Conservation (phyloP, 352 stramenopile genomes). For the Globisporangium rhizosaccharum region DNA sequence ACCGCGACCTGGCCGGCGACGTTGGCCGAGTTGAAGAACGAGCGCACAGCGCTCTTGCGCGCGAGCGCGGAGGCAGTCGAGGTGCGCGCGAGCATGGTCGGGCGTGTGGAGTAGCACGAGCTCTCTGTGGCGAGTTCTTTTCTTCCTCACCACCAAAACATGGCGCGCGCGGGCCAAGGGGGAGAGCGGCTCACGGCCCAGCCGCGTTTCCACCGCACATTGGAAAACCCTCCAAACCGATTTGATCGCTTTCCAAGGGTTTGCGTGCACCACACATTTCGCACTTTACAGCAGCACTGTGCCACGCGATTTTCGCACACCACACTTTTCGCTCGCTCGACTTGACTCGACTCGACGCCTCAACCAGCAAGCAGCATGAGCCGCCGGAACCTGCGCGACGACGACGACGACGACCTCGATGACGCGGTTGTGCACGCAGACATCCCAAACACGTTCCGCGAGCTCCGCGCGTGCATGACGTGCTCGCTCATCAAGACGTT, state of each 20-base stretch:
- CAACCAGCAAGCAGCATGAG: slow-evolving; percentile 23
- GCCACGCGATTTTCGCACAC: not conserved
- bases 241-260: not conserved
- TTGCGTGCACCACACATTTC: not conserved
- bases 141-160: slow-evolving; percentile 35
- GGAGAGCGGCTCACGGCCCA: not conserved
- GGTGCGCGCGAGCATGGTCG: slow-evolving; percentile 26
- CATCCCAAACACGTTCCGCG: slow-evolving; percentile 85
- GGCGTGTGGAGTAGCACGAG: not conserved
- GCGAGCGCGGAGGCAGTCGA: slow-evolving; percentile 29
- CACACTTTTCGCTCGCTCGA: not conserved
- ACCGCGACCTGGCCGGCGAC: slow-evolving; percentile 50
- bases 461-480: slow-evolving; percentile 85
- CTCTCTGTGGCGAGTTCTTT: slow-evolving; percentile 15
- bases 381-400: slow-evolving; percentile 44
- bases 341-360: not conserved
- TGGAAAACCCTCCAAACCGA: no score
- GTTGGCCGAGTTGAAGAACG: slow-evolving; percentile 61
- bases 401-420: slow-evolving; percentile 81
- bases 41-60: slow-evolving; percentile 27
- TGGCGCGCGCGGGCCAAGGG: not conserved
- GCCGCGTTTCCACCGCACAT: not conserved
- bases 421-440: slow-evolving; percentile 76
- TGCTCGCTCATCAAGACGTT: slow-evolving; percentile 89
- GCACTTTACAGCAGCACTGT: not conserved